These are phyloP conservation scores for Backusella westeae DNA, from an alignment of 192 early-diverging fungal genomes.

Conservation along the genomic window DNA sequence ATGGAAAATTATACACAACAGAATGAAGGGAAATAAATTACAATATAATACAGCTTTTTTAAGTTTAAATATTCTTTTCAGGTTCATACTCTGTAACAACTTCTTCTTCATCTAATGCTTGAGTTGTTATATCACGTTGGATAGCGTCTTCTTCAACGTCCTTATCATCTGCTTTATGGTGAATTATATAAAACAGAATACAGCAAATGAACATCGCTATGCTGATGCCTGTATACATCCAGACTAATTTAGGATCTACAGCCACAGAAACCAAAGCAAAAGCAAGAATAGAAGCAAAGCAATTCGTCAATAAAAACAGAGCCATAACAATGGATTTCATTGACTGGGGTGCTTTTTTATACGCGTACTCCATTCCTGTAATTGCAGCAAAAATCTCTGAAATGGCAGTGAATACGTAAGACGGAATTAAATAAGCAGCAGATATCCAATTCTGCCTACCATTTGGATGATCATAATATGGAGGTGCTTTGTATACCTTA, in stretches of 20 bases:
- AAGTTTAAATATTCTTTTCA: conserved; percentile 9
- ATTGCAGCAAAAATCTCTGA: conserved; percentile 70
- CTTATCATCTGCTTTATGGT: conserved; percentile 52
- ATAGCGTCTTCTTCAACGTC: conserved; percentile 39
- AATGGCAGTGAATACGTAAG: conserved; percentile 62
- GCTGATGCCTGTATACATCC: conserved; percentile 63
- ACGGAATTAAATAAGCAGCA: conserved; percentile 54
- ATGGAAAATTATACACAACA: background rate
- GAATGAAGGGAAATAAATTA: background rate
- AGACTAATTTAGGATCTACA: conserved; percentile 53
- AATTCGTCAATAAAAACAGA: conserved; percentile 61
- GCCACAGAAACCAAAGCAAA: conserved; percentile 60
- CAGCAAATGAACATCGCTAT: conserved; percentile 25
- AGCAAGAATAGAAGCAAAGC: conserved; percentile 51
- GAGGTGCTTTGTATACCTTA: conserved; percentile 56
- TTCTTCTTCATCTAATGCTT: background rate
- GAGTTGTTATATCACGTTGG: conserved; percentile 4
- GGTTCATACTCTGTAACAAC: conserved; percentile 22
- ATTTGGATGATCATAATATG: conserved; percentile 52
- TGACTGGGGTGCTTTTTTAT: conserved; percentile 57
- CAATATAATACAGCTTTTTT: background rate
- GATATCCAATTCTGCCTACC: conserved; percentile 51
- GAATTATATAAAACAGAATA: conserved; percentile 50
- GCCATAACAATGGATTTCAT: conserved; percentile 74
- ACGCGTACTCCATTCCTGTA: conserved; percentile 69